phyloP scores from a whole-genome alignment of 495 filamentous ascomycete genomes.

The Talaromyces trachyspermus region DNA sequence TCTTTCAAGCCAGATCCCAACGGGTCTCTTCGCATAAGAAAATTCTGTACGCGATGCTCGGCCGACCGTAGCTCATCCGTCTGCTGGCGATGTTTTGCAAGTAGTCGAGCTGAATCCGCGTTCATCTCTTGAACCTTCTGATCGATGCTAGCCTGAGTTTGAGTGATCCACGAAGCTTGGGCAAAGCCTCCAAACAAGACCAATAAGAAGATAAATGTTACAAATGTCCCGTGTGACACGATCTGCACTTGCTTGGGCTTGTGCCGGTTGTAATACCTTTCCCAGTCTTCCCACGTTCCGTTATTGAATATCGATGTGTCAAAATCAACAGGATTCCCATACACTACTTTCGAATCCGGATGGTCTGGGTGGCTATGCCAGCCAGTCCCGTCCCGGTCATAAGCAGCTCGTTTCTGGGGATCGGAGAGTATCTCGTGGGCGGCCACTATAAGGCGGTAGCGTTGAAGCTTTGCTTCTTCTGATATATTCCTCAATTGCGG shows the following conservation, averaged over 20 bases:
- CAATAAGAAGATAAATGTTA: conserved; percentile 57
- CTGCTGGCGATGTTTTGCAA: conserved; percentile 49
- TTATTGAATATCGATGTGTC: conserved; percentile 59
- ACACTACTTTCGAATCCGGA: conserved; percentile 6
- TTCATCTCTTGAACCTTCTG: conserved; percentile 57
- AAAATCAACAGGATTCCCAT: conserved; percentile 27
- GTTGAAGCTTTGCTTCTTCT: conserved; percentile 58
- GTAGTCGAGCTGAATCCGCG: conserved; percentile 51
- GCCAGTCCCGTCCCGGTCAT: conserved; percentile 74
- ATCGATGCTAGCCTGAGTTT: conserved; percentile 46
- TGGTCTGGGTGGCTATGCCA: conserved; percentile 53
- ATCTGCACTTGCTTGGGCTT: conserved; percentile 55
- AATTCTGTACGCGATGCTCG: conserved; percentile 63
- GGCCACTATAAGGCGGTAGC: conserved; percentile 78
- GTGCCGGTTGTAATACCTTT: conserved; percentile 65
- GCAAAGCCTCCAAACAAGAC: conserved; percentile 57
- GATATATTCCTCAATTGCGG: conserved; percentile 42
- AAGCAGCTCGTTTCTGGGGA: conserved; percentile 65
- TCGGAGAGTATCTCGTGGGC: conserved; percentile 90
- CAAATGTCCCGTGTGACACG: conserved; percentile 66
- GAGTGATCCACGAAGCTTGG: conserved; percentile 60
- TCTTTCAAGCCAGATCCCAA: conserved; percentile 39
- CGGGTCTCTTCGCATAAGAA: conserved; percentile 61
- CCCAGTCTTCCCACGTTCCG: conserved; percentile 99
- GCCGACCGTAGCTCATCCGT: conserved; percentile 36